phyloP scores from a whole-genome alignment of 2,329 filamentous ascomycete species.

The Colletotrichum gigasporum region DNA sequence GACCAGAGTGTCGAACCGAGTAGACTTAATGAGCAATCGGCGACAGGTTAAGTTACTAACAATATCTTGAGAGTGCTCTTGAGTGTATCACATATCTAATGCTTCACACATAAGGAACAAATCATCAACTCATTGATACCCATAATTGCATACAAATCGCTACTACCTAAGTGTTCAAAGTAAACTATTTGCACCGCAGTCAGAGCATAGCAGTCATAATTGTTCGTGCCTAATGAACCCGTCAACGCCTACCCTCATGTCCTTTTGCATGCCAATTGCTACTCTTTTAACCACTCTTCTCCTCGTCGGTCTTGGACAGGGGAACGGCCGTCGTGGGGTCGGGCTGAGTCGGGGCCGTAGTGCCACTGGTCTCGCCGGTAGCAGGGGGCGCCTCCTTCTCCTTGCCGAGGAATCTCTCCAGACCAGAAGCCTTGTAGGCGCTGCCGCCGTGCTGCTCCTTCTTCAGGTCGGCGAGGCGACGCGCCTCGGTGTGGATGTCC shows the following conservation, averaged over 20 bases:
- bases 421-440: constrained; percentile 67
- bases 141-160: neutral
- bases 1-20: too few relatives aligned
- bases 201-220: constrained; percentile 20
- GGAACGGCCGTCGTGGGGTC: constrained; percentile 27
- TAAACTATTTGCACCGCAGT: neutral
- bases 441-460: constrained; percentile 68
- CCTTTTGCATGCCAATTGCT: constrained; percentile 2
- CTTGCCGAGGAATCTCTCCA: constrained; percentile 67
- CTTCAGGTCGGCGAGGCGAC: constrained; percentile 89
- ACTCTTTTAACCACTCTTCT: constrained; percentile 34
- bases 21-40: too few relatives aligned
- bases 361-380: constrained; percentile 50
- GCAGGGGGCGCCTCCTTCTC: constrained; percentile 65
- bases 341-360: constrained; percentile 28
- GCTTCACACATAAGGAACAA: neutral
- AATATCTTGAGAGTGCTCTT: too few relatives aligned
- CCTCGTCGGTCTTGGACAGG: constrained; percentile 35
- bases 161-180: constrained; percentile 15
- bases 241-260: constrained; percentile 21
- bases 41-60: too few relatives aligned
- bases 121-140: neutral
- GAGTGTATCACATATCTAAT: neutral
- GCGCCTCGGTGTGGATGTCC: constrained; percentile 92
- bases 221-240: constrained; percentile 24